Evolutionary conservation across 202 grass and related monocot genomes (phyloP).

Genomic region (Dendrocalamus latiflorus): DNA sequence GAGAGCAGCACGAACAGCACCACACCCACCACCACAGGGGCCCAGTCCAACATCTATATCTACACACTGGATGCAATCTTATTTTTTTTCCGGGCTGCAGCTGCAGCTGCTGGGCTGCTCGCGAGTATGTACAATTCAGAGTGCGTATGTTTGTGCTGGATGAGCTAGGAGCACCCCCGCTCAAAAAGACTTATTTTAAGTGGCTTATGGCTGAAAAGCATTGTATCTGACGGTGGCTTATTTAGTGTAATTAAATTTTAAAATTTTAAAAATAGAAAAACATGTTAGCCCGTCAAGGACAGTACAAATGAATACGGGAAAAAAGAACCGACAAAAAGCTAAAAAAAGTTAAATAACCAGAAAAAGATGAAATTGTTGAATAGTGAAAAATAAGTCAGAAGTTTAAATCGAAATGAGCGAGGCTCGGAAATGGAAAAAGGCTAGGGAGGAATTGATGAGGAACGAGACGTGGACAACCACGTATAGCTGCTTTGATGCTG

Average conservation of each 20-base stretch:
- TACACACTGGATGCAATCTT: not conserved
- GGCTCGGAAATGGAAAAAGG: not conserved
- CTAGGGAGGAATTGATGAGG: not conserved
- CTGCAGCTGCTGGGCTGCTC: not conserved
- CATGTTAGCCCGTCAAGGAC: too few relatives aligned
- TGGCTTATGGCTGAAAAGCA: too few relatives aligned
- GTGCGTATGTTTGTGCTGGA: not conserved
- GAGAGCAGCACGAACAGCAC: constrained; percentile 49
- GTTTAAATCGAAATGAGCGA: too few relatives aligned
- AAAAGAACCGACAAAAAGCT: too few relatives aligned
- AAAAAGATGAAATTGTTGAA: too few relatives aligned
- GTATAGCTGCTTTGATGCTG: not conserved
- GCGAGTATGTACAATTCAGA: not conserved
- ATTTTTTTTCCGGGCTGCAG: not conserved
- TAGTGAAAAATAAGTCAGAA: too few relatives aligned
- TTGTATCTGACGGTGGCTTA: too few relatives aligned
- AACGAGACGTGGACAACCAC: not conserved
- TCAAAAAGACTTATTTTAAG: too few relatives aligned
- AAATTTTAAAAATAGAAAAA: too few relatives aligned
- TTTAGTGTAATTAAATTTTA: too few relatives aligned
- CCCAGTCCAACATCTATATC: constrained; percentile 43
- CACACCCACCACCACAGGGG: constrained; percentile 45
- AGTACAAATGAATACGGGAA: too few relatives aligned
- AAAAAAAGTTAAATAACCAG: too few relatives aligned
- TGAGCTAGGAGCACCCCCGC: not conserved